Percentiles rank a stretch among this genome's conserved stretches.
phyloP scores from a whole-genome alignment of 768 basidiomycete genomes.

The Amanita muscaria region DNA sequence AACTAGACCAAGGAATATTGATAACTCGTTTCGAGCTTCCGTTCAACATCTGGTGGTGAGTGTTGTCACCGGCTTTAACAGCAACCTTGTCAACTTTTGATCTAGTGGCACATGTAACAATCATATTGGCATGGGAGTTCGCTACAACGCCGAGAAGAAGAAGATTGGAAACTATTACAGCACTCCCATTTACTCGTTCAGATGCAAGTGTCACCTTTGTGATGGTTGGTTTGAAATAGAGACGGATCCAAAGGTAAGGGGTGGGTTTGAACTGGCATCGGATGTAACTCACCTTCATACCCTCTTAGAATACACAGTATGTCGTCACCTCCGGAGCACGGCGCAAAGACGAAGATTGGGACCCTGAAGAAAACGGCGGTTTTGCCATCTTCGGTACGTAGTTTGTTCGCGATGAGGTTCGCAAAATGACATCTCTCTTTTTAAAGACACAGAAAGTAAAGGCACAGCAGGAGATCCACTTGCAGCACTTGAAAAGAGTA shows the following conservation, averaged over 20 bases:
- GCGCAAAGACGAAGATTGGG: slow-evolving; percentile 93
- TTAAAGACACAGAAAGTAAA: slow-evolving; percentile 68
- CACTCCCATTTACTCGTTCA: slow-evolving; percentile 89
- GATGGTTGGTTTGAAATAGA: slow-evolving; percentile 97
- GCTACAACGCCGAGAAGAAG: slow-evolving; percentile 99
- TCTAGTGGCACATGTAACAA: slow-evolving; percentile 85
- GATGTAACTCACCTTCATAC: neutral
- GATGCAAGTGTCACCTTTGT: slow-evolving; percentile 97
- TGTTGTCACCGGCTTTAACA: slow-evolving; percentile 4
- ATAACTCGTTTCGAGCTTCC: slow-evolving; percentile 94
- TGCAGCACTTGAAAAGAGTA: slow-evolving; percentile 82
- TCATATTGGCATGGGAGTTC: slow-evolving; percentile 97
- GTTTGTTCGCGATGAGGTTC: neutral
- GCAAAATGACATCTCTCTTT: too few species aligned
- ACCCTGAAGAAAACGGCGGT: slow-evolving; percentile 93
- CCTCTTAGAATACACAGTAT: slow-evolving; percentile 81
- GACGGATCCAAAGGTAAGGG: slow-evolving; percentile 87
- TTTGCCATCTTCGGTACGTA: slow-evolving; percentile 75
- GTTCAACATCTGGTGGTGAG: slow-evolving; percentile 94
- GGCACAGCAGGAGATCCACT: slow-evolving; percentile 71
- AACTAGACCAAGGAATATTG: slow-evolving; percentile 92
- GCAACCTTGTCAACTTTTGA: neutral
- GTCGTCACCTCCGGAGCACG: slow-evolving; percentile 89
- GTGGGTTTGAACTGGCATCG: neutral
- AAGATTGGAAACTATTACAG: slow-evolving; percentile 93